These are phyloP conservation scores for Diplodia corticola DNA, from an alignment of 2,329 filamentous ascomycete species.

Conservation along the genomic window DNA sequence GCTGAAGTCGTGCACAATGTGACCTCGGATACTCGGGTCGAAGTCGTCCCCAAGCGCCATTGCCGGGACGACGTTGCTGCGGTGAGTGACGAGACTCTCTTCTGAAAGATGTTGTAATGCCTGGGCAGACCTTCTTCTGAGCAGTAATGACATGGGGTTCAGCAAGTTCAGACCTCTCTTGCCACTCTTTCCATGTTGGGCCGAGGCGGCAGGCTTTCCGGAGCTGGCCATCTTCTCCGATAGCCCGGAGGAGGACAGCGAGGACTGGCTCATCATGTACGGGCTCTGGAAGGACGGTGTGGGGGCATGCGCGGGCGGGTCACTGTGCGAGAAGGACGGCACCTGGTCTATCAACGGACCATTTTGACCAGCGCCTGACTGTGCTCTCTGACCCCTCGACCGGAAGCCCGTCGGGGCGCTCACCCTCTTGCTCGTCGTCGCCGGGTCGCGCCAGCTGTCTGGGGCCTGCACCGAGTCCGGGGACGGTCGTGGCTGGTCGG, in stretches of 20 bases:
- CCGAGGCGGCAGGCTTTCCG: slow-evolving; percentile 27
- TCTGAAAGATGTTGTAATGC: slow-evolving; percentile 49
- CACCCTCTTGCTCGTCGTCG: slow-evolving; percentile 25
- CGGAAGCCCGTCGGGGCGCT: slow-evolving; percentile 36
- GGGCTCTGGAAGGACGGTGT: slow-evolving; percentile 2
- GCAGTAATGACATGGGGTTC: slow-evolving; percentile 62
- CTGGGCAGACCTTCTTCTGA: slow-evolving; percentile 58
- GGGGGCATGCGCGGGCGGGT: neutral
- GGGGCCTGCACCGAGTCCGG: slow-evolving; percentile 29
- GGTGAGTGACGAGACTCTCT: slow-evolving; percentile 52
- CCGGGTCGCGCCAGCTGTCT: slow-evolving; percentile 29
- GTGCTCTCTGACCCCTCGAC: slow-evolving; percentile 31
- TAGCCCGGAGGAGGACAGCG: slow-evolving; percentile 28
- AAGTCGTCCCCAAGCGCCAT: slow-evolving; percentile 58
- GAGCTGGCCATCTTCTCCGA: slow-evolving; percentile 35
- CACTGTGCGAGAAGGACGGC: slow-evolving; percentile 23
- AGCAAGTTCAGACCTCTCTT: slow-evolving; percentile 58
- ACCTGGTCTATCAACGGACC: slow-evolving; percentile 6
- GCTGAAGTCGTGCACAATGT: slow-evolving; percentile 65
- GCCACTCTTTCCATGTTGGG: slow-evolving; percentile 35
- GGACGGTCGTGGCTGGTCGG: slow-evolving; percentile 23
- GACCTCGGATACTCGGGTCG: slow-evolving; percentile 63
- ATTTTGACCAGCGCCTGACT: slow-evolving; percentile 26
- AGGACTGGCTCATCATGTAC: slow-evolving; percentile 19
- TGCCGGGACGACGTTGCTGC: slow-evolving; percentile 48